phyloP scores from a whole-genome alignment of 176 grass and related monocot genomes.

The Paspalum notatum region DNA sequence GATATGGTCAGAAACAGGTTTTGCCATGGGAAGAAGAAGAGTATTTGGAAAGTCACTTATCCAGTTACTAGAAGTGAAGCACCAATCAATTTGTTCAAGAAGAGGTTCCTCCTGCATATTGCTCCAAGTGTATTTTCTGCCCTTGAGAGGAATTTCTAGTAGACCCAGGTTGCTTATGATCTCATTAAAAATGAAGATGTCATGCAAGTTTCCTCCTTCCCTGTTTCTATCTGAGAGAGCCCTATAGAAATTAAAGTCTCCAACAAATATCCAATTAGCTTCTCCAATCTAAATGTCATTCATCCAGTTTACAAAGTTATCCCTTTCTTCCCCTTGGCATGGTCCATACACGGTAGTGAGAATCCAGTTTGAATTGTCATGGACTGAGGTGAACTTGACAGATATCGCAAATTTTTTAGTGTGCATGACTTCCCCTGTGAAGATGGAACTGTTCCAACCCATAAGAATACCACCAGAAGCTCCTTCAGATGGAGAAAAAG shows the following conservation, averaged over 20 bases:
- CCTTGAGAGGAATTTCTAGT: background rate
- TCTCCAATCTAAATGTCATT: background rate
- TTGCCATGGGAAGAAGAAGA: background rate
- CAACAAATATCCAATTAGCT: background rate
- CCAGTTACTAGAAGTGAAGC: background rate
- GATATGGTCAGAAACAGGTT: background rate
- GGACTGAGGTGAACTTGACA: background rate
- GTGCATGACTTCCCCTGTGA: background rate
- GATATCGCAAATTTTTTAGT: background rate
- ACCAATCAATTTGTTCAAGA: background rate
- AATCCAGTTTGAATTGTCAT: background rate
- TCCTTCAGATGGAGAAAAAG: too few relatives aligned
- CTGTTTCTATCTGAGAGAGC: background rate
- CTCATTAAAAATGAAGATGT: background rate
- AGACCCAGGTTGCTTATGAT: background rate
- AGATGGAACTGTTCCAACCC: background rate
- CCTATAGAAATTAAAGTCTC: background rate
- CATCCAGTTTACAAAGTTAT: background rate
- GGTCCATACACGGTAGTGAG: background rate
- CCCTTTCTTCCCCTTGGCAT: background rate
- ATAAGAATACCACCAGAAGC: background rate
- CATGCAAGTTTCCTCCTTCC: background rate
- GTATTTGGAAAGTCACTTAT: background rate
- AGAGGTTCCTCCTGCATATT: background rate
- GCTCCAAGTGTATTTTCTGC: background rate